phyloP scores from a whole-genome alignment of 208 protist species.

The Borovskyia barvae region DNA sequence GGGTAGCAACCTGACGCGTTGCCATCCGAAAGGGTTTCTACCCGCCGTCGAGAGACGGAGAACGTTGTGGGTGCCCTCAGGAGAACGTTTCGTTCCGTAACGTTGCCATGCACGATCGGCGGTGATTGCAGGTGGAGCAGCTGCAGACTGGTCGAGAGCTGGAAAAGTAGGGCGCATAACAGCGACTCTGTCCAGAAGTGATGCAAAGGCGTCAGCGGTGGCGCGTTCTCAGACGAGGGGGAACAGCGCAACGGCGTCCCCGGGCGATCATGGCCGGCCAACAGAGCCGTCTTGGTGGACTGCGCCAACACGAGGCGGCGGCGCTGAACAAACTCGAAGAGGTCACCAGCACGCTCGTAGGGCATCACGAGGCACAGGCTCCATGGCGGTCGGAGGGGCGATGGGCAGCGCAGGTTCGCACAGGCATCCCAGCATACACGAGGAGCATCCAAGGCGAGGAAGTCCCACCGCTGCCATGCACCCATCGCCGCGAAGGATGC shows the following conservation, averaged over 20 bases:
- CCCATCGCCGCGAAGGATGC: too few species aligned
- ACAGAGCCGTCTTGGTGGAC: neutral
- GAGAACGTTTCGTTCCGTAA: constrained; percentile 16
- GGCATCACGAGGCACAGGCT: constrained; percentile 38
- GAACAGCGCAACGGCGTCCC: neutral
- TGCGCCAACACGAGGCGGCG: neutral
- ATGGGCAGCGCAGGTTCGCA: too few species aligned
- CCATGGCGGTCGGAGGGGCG: constrained; percentile 22
- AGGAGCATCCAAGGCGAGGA: neutral
- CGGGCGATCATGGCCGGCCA: neutral
- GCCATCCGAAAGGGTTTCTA: too few species aligned
- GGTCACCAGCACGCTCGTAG: constrained; percentile 24
- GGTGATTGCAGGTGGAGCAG: constrained; percentile 30
- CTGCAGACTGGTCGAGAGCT: constrained; percentile 22
- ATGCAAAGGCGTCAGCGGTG: neutral
- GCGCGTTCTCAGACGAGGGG: neutral
- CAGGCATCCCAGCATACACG: constrained; percentile 30
- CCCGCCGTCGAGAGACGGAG: constrained; percentile 13
- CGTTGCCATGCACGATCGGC: constrained; percentile 26
- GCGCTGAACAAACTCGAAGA: constrained; percentile 9
- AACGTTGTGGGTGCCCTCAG: constrained; percentile 16
- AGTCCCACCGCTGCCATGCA: too few species aligned
- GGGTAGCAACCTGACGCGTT: too few species aligned
- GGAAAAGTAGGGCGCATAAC: constrained; percentile 25
- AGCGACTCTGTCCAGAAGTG: constrained; percentile 30